Base-by-base conservation (phyloP, 352 stramenopile genomes). In the Pythium utonaiense region DNA sequence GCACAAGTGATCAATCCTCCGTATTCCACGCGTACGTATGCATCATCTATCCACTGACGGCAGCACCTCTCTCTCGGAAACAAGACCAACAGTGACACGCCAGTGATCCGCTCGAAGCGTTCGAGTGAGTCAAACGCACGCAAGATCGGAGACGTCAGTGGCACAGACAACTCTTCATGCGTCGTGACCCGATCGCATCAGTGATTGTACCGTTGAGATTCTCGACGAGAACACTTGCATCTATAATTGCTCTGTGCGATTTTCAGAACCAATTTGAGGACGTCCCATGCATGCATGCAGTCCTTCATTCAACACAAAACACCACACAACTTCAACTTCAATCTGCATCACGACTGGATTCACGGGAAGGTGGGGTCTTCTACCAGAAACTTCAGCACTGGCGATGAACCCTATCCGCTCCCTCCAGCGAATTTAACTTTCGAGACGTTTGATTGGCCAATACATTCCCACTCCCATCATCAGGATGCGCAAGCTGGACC, bases 391-490 rank as follows among this genome's bases (percentile, higher is more conserved):
- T 27, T 53, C 42, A 60, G 17, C 31, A 27, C 9, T 14, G 9
- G 13, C 2, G 5, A 13, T 36, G 7, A n/a, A 31, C 53, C 53
- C 53, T 60, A 60, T 13, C 42, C 53, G 41, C 50, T 42, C 1
- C 19, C 6, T 9, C n/a, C 24, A 14, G 45, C 14, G 33, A 51
- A 21, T 66, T 66, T 66, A 66, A 60, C 27, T 51, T 66, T 22
- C 3, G 13, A 19, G 31, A 6, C 3, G 3, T 52, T 9, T 66
- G 59, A 66, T 66, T 66, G 59, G 59, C 19, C 42, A 17, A 28
- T 55, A 36, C 27, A 55, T 55, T 33, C 8, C 22, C 42, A 6
- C 12, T 44, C 36, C 36, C 28, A 33, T 10, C 28, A 9, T 5
- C 5, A 33, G 5, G 5, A 9, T 33, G 5, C 28, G 28, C 28